Evolutionary conservation across 169 alveolate genomes (phyloP), one percentile per base, ranked within the genome.

Genomic region (Cryptosporidium bovis): DNA sequence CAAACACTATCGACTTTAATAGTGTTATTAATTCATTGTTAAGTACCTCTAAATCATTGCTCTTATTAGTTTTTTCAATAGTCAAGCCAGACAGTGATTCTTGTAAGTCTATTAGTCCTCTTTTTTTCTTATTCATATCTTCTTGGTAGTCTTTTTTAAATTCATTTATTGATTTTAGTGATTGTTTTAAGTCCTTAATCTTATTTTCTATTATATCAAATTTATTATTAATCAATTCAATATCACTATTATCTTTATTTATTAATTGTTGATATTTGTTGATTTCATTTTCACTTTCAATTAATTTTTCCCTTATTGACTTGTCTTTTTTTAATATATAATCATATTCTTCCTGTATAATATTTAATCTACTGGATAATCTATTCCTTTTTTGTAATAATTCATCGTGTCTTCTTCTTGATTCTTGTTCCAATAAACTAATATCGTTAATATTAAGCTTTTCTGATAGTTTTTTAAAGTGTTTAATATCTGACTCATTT

Each of bases 131-230:
- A 20, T 68, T 55, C 16, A 69, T 55, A 1, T 55, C 56, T 13
- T 18, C 34, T 56, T 64, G 60, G 33, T 10, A 27, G 7, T 84
- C 82, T 60, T 58, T 69, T 44, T 67, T 82, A n/a, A 15, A 15
- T 6, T 33, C n/a, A 13, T 16, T 4, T 15, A 64, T 5, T 4
- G 64, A 66, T 34, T 36, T 51, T 46, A 56, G 31, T 64, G 46
- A 8, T 12, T 50, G 82, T 66, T 89, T 89, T 20, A 89, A 56
- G 60, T 87, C 83, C 6, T 53, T 64, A 16, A 71, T 66, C 29
- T 83, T 83, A 50, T 71, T 62, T 64, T 90, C 92, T 66, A 82
- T 33, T 33, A 66, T 62, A 77, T 66, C 77, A 53, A 65, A 83
- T 15, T 84, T 90, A 50, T 83, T 71, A 31, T 91, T 91, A 53